A percentile compares a stretch with the other conserved stretches of the same genome.
Conservation (phyloP, 176 grass and related monocot genomes). For the Sorghum bicolor region Sorghum_bicolor_NCBIv3 NC_012872.2:7719501-7720000, state of each 20-base stretch:
- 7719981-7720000: no score
- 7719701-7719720: neutral
- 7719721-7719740: neutral
- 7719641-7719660: neutral
- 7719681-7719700: no score
- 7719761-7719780: neutral
- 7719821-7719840: neutral
- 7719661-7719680: neutral
- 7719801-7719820: neutral
- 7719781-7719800: neutral
- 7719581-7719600: neutral
- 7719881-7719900: neutral
- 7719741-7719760: neutral
- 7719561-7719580: neutral
- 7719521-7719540: conserved; percentile 2
- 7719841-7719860: neutral
- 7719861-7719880: neutral
- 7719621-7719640: neutral
- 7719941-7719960: no score
- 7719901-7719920: neutral
- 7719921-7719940: no score
- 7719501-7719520: neutral
- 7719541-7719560: neutral
- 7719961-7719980: no score
- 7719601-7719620: neutral